Percentiles rank a stretch among this genome's conserved stretches.
phyloP scores from a whole-genome alignment of 2,329 filamentous ascomycete species.

The Penicillium fuscoglaucum region DNA sequence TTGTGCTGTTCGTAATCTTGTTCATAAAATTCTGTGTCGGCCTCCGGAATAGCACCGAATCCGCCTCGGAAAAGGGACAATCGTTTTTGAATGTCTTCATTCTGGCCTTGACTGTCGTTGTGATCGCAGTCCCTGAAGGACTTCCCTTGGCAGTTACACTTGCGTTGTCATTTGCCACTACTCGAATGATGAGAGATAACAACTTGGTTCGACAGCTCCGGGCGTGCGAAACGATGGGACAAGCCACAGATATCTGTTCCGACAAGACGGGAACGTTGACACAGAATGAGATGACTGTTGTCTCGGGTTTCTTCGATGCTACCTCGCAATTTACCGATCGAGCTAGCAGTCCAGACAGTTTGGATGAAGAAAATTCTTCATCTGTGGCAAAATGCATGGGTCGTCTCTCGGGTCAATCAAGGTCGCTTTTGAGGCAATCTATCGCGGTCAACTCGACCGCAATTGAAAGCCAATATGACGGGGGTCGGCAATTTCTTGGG shows the following conservation, averaged over 20 bases:
- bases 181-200: constrained; percentile 71
- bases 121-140: constrained; percentile 73
- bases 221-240: constrained; percentile 77
- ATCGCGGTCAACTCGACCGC: constrained; percentile 60
- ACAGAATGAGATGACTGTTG: constrained; percentile 72
- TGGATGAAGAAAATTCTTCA: neutral
- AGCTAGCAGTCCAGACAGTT: too few relatives aligned
- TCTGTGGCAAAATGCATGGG: neutral
- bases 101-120: constrained; percentile 71
- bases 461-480: constrained; percentile 68
- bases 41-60: constrained; percentile 65
- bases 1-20: constrained; percentile 77
- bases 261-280: constrained; percentile 75
- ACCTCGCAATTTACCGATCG: constrained; percentile 12
- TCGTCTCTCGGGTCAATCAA: neutral
- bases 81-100: constrained; percentile 70
- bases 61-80: constrained; percentile 46
- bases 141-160: constrained; percentile 72
- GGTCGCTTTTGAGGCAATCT: constrained; percentile 32
- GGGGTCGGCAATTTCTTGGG: constrained; percentile 64
- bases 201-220: constrained; percentile 72
- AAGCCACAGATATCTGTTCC: constrained; percentile 73
- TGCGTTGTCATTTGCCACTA: constrained; percentile 71
- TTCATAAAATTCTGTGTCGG: constrained; percentile 79
- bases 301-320: constrained; percentile 64